Base-by-base conservation (phyloP, 495 filamentous ascomycete genomes). In the Copromyces sp. region DNA sequence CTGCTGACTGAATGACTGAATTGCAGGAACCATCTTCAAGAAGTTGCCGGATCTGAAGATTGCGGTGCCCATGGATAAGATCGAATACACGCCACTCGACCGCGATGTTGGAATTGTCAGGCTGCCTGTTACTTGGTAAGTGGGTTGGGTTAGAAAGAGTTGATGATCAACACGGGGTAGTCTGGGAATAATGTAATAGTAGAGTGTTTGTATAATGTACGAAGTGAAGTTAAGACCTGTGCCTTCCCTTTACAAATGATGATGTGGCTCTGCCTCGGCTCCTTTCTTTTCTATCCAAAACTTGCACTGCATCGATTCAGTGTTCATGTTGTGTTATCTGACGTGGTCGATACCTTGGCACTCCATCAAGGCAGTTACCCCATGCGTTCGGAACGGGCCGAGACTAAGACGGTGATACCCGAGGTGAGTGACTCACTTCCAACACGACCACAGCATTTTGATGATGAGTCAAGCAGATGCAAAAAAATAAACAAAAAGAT, bases 41-140 rank as follows among this genome's bases (percentile, higher is more conserved):
- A 73, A 73, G 24, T 37, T 83, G 47, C 79, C 83, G n/a, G 68
- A 76, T 14, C 73, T 85, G 68, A 81, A 77, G 73, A 69, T 86
- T n/a, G 81, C 82, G 9, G 73, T 75, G 8, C 74, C 80, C 0
- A 74, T 84, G 32, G 77, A 78, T 5, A 59, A 83, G 70, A 70
- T 85, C 37, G 77, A 84, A 59, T 84, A 79, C 70, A 77, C 81
- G 17, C 77, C 77, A 2, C 74, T 77, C 41, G 70, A 73, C 4
- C 78, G 79, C 68, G 82, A 85, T 74, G 81, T 85, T 0, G 84
- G 83, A 0, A 79, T 85, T 29, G 53, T 74, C 1, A 80, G 78
- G 68, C 70, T 86, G 9, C 82, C 78, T 1, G 79, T 82, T 38
- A 77, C 72, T 0, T 79, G 73, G 72, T 78, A 74, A 73, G 35